Evolutionary conservation across 1,284 basidiomycete genomes (phyloP), one percentile per base, ranked within the genome.

Genomic region (Jaminaea rosea): DNA sequence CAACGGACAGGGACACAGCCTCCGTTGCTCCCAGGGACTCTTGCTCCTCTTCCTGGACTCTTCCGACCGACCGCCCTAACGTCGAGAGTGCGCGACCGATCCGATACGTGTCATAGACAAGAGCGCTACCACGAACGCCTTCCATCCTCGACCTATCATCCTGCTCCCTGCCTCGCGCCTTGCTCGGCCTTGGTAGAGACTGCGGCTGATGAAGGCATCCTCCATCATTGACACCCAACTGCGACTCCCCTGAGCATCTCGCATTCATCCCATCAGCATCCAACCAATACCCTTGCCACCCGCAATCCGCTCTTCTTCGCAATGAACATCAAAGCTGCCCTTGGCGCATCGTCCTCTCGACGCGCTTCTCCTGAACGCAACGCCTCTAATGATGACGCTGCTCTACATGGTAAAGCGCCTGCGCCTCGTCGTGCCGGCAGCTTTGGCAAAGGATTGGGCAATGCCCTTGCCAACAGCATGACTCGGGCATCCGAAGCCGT

Each of bases 31-130:
- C 5, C 50, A 53, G 50, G 47, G 56, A 61, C 47, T 58, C 21
- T 56, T 68, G 53, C 53, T 68, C 46, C 64, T 68, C 53, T 64
- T 64, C 60, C 44, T 68, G 31, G 64, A 68, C 59, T 66, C 63
- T 6, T 60, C 60, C 45, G 66, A 68, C 51, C 55, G 66, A 27
- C 65, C 65, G 39, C 65, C 65, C 24, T 68, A 68, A 68, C 45
- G 23, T 26, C 45, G 27, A 15, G 9, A 31, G 9, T 19, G n/a
- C 49, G 7, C 11, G 24, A 19, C 17, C 15, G 24, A 10, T 10
- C 32, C 34, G 17, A 26, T n/a, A 2, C 23, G 41, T 15, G 13
- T 19, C 28, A 10, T 19, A 49, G 17, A 23, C 10, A 49, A 47
- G 19, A 41, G 32, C 23, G 21, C 7, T 32, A 23, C n/a, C 11